phyloP scores from a whole-genome alignment of 208 protist genomes.

The Plasmodiophora brassicae region DNA sequence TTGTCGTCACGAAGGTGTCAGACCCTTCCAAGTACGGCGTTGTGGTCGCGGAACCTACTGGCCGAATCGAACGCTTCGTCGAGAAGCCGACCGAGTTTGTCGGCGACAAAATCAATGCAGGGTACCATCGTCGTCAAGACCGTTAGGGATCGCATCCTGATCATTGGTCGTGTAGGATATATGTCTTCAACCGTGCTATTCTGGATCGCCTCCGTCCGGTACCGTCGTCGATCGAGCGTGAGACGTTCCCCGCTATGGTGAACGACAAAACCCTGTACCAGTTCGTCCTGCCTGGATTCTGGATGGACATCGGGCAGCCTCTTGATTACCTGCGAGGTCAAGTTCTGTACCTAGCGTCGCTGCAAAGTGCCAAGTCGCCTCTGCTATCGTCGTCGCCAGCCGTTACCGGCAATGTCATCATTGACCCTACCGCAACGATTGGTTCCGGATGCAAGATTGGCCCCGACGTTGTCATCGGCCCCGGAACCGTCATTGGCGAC shows the following conservation, averaged over 20 bases:
- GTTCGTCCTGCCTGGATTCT: constrained; percentile 88
- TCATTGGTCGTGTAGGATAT: too few relatives aligned
- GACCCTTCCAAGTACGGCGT: constrained; percentile 96
- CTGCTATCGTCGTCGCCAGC: constrained; percentile 49
- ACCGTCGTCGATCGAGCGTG: constrained; percentile 88
- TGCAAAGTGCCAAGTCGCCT: constrained; percentile 45
- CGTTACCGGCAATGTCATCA: not conserved
- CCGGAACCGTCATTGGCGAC: constrained; percentile 80
- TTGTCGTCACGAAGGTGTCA: constrained; percentile 85
- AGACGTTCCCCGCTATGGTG: constrained; percentile 90
- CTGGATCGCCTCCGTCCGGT: constrained; percentile 27
- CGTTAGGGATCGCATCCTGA: too few relatives aligned
- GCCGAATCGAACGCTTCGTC: constrained; percentile 73
- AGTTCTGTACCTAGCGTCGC: not conserved
- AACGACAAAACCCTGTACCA: constrained; percentile 79
- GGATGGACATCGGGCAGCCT: constrained; percentile 95
- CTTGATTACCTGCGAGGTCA: constrained; percentile 60
- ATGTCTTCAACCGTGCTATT: constrained; percentile 89
- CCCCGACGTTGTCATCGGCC: constrained; percentile 85
- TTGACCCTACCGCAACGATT: constrained; percentile 78
- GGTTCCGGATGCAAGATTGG: constrained; percentile 82
- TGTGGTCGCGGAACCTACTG: constrained; percentile 79
- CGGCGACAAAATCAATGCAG: constrained; percentile 92
- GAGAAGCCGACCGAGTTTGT: constrained; percentile 90
- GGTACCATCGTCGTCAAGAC: too few relatives aligned